Percentiles rank a stretch among this genome's conserved stretches.
Conservation (phyloP, 2,329 filamentous ascomycete genomes). For the Curvularia eragrostidis region DNA sequence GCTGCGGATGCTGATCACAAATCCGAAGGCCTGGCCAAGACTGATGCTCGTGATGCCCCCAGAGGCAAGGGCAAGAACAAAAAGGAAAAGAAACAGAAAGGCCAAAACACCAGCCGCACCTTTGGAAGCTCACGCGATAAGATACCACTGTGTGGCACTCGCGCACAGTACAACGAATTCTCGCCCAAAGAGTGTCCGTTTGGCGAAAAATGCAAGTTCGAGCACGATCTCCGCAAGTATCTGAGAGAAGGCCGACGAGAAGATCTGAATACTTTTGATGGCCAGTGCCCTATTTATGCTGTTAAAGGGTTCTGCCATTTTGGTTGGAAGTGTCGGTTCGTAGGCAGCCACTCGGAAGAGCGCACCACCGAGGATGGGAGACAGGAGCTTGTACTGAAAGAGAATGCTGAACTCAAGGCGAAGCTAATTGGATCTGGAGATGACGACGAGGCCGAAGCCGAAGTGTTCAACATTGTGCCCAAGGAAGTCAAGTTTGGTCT, state of each 20-base stretch:
- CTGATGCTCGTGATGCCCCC: conserved; percentile 45
- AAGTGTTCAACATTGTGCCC: conserved; percentile 77
- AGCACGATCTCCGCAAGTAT: conserved; percentile 87
- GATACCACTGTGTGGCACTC: conserved; percentile 77
- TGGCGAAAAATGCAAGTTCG: conserved; percentile 79
- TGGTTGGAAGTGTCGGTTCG: conserved; percentile 95
- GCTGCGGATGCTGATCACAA: conserved; percentile 55
- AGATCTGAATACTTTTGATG: conserved; percentile 77
- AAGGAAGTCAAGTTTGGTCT: conserved; percentile 75
- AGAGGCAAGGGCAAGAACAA: conserved; percentile 58
- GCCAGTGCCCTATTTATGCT: conserved; percentile 83
- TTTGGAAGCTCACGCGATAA: conserved; percentile 83
- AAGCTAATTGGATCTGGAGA: conserved; percentile 58
- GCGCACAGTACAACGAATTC: conserved; percentile 77
- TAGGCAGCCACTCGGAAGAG: conserved; percentile 84
- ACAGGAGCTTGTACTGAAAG: conserved; percentile 78
- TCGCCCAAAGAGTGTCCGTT: conserved; percentile 77
- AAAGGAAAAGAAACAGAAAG: conserved; percentile 69
- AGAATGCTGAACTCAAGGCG: conserved; percentile 59
- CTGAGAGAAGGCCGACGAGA: conserved; percentile 79
- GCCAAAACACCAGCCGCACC: conserved; percentile 82
- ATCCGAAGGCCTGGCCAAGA: conserved; percentile 42
- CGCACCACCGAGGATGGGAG: conserved; percentile 77
- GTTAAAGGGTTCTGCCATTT: conserved; percentile 76
- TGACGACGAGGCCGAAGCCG: conserved; percentile 56